Percentiles rank a stretch among this genome's conserved stretches.
These are phyloP conservation scores for Gossypium mustelinum DNA, from an alignment of 345 rosid species.

Conservation along the genomic window DNA sequence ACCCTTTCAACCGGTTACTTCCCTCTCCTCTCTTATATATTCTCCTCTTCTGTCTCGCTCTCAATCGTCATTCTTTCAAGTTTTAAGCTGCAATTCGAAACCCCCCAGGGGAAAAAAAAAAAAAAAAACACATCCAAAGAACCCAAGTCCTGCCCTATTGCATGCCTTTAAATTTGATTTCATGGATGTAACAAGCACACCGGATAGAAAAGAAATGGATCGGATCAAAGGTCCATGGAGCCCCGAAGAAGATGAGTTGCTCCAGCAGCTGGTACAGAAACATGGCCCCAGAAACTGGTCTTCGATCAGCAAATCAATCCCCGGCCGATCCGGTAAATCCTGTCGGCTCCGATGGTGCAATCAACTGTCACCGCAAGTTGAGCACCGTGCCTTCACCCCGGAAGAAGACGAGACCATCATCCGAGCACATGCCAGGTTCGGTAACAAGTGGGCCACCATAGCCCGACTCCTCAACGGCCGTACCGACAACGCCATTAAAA, in stretches of 20 bases:
- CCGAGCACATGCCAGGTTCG: conserved; percentile 77
- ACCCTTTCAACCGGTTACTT: background rate
- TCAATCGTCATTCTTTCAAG: no score
- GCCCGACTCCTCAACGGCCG: conserved; percentile 88
- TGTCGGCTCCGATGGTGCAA: conserved; percentile 93
- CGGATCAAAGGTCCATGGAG: conserved; percentile 98
- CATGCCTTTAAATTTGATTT: no score
- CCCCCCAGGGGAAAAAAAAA: no score
- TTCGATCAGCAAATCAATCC: conserved; percentile 81
- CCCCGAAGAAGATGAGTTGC: conserved; percentile 85
- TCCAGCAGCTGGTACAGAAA: conserved; percentile 55
- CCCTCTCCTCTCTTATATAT: background rate
- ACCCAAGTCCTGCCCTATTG: no score
- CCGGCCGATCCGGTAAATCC: conserved; percentile 87
- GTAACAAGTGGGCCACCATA: conserved; percentile 96
- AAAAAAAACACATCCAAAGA: no score
- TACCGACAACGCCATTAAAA: conserved; percentile 89
- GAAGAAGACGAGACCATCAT: conserved; percentile 80
- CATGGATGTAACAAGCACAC: conserved; percentile 19
- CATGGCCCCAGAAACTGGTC: conserved; percentile 98
- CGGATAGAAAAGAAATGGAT: conserved; percentile 49
- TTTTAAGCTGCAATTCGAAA: no score
- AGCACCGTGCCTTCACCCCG: conserved; percentile 69
- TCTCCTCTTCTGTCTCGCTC: background rate
- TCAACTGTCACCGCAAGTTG: conserved; percentile 92